Percentiles rank a stretch among this genome's conserved stretches.
Conservation (phyloP, 257 asterid genomes). For the Prunella vulgaris region DNA sequence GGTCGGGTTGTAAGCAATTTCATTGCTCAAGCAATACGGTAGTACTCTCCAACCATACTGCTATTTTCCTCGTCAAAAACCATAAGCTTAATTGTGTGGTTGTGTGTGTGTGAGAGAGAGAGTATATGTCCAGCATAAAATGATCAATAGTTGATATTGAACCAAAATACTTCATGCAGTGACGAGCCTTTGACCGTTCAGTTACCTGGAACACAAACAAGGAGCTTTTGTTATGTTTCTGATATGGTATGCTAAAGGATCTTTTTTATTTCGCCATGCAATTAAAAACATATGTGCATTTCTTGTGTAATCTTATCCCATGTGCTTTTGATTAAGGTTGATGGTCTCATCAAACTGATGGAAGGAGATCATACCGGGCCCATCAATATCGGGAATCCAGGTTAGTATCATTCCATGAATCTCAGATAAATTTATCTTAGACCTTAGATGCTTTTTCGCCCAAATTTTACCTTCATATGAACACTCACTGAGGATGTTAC, state of each 20-base stretch:
- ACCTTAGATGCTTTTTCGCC: background rate
- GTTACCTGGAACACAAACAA: constrained; percentile 95
- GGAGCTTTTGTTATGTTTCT: constrained; percentile 93
- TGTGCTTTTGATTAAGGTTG: constrained; percentile 46
- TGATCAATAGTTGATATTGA: background rate
- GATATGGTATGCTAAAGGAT: constrained; percentile 59
- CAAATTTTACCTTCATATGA: background rate
- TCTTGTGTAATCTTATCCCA: background rate
- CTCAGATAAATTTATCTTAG: background rate
- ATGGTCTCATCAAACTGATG: constrained; percentile 90
- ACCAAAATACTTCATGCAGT: constrained; percentile 35
- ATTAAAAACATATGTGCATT: background rate
- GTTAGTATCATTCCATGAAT: constrained; percentile 25
- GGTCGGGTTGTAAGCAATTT: constrained; percentile 99
- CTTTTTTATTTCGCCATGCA: background rate
- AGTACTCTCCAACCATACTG: constrained; percentile 10
- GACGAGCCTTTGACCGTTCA: constrained; percentile 93
- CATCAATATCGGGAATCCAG: constrained; percentile 96
- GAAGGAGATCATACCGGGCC: constrained; percentile 87
- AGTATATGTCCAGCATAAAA: background rate
- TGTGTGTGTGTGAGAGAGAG: background rate
- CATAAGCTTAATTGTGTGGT: background rate
- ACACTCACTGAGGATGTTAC: constrained; percentile 10
- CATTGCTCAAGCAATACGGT: constrained; percentile 98
- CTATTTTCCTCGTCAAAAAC: background rate